Conservation (phyloP, 2,329 filamentous ascomycete genomes). For the Teratosphaeria pseudoeucalypti region DNA sequence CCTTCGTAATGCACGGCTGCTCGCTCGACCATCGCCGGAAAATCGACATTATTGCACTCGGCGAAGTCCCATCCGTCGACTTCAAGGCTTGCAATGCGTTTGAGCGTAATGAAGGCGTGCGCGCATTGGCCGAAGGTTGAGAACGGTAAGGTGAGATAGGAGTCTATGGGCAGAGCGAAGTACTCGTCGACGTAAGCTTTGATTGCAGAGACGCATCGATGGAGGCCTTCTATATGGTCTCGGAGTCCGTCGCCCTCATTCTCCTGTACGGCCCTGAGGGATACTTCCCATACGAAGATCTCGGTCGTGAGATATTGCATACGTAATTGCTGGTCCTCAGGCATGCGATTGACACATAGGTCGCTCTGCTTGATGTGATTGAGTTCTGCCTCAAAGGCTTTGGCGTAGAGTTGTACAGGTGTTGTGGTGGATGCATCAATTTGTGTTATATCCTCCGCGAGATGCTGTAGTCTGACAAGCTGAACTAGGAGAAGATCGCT, state of each 20-base stretch:
- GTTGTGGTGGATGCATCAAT: constrained; percentile 14
- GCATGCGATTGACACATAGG: constrained; percentile 6
- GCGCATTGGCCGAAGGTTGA: constrained; percentile 21
- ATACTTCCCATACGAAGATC: constrained; percentile 18
- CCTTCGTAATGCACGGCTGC: constrained; percentile 14
- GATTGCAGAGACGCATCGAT: constrained; percentile 15
- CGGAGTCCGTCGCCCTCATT: constrained; percentile 11
- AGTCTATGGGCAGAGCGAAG: constrained; percentile 15
- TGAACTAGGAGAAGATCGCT: constrained; percentile 22
- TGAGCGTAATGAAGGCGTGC: constrained; percentile 20
- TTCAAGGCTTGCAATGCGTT: constrained; percentile 19
- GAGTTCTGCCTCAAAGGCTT: constrained; percentile 19
- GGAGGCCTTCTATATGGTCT: constrained; percentile 17
- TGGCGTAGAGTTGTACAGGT: constrained; percentile 18
- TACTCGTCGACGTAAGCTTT: constrained; percentile 17
- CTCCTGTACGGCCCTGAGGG: constrained; percentile 18
- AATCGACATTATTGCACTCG: constrained; percentile 12
- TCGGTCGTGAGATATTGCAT: constrained; percentile 19
- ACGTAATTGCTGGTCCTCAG: constrained; percentile 12
- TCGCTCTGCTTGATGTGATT: constrained; percentile 9
- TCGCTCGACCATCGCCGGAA: constrained; percentile 13
- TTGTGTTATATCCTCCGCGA: constrained; percentile 16
- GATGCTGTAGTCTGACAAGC: constrained; percentile 18
- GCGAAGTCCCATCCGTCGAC: constrained; percentile 21
- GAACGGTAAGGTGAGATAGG: constrained; percentile 20